Evolutionary conservation across 768 basidiomycete genomes (phyloP).

Genomic region (Termitomyces heimii): DNA sequence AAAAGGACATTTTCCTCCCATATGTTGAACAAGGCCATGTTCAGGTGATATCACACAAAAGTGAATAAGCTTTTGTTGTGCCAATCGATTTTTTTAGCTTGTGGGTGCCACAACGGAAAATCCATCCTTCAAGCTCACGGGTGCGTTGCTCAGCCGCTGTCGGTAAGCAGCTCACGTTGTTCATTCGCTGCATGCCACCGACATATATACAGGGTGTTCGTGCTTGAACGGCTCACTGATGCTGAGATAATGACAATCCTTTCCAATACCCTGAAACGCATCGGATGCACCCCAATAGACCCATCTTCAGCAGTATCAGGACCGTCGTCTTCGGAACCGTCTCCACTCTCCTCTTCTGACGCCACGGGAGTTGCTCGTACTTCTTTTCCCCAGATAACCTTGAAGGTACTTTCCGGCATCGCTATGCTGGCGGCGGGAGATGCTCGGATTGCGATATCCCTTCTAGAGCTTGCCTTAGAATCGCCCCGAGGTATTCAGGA

Average conservation of each 20-base stretch:
- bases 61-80: neutral
- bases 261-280: slow-evolving; percentile 37
- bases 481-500: slow-evolving; percentile 36
- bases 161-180: slow-evolving; percentile 38
- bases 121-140: slow-evolving; percentile 77
- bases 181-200: neutral
- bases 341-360: slow-evolving; percentile 14
- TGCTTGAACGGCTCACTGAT: slow-evolving; percentile 61
- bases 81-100: slow-evolving; percentile 32
- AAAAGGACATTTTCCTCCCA: slow-evolving; percentile 76
- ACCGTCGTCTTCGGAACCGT: slow-evolving; percentile 5
- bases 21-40: slow-evolving; percentile 76
- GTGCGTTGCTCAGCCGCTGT: slow-evolving; percentile 70
- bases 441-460: slow-evolving; percentile 71
- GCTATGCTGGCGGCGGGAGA: slow-evolving; percentile 58
- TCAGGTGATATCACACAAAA: slow-evolving; percentile 34
- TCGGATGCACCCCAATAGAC: slow-evolving; percentile 10
- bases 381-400: slow-evolving; percentile 34
- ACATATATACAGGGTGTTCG: slow-evolving; percentile 54
- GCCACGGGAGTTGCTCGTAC: slow-evolving; percentile 8
- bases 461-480: slow-evolving; percentile 64
- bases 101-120: slow-evolving; percentile 89
- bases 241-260: slow-evolving; percentile 56
- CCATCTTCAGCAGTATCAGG: neutral
- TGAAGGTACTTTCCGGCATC: slow-evolving; percentile 41